A percentile compares a stretch with the other conserved stretches of the same genome.
phyloP scores from a whole-genome alignment of 495 filamentous ascomycete species.

The Penicillium nucicola region DNA sequence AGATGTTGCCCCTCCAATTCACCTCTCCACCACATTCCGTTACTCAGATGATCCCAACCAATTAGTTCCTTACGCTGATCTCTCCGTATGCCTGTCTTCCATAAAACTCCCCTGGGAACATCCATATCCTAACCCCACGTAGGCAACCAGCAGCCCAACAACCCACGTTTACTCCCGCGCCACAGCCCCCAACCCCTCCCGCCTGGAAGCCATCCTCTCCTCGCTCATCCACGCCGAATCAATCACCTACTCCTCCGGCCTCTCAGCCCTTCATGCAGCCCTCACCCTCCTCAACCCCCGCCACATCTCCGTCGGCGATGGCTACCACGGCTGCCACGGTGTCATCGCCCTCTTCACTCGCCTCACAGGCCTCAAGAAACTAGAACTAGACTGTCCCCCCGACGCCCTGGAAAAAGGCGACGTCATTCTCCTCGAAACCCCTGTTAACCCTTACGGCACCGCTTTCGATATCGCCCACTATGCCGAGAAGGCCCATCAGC shows the following conservation, averaged over 20 bases:
- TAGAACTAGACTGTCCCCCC: constrained; percentile 58
- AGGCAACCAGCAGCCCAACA: constrained; percentile 24
- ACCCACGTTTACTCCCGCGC: constrained; percentile 73
- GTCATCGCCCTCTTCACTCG: constrained; percentile 68
- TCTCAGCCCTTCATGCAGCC: constrained; percentile 82
- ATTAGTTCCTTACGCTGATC: constrained; percentile 47
- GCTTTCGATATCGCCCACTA: constrained; percentile 67
- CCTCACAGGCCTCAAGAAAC: constrained; percentile 64
- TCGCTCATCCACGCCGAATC: constrained; percentile 65
- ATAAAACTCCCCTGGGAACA: too few species aligned
- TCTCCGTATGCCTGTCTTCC: constrained; percentile 32
- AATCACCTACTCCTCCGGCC: constrained; percentile 78
- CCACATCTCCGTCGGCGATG: constrained; percentile 71
- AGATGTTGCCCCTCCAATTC: constrained; percentile 82
- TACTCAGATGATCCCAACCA: constrained; percentile 67
- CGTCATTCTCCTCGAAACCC: constrained; percentile 88
- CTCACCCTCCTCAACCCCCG: constrained; percentile 74
- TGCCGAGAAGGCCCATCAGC: constrained; percentile 66
- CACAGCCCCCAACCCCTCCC: constrained; percentile 68
- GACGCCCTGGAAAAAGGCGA: constrained; percentile 66
- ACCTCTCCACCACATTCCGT: constrained; percentile 84
- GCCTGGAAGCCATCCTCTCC: constrained; percentile 79
- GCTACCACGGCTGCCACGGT: constrained; percentile 93
- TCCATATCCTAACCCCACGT: too few species aligned
- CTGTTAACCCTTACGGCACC: constrained; percentile 82